Evolutionary conservation across 768 basidiomycete genomes (phyloP), one percentile per base, ranked within the genome.

Genomic region (Lepiota brunneoincarnata): DNA sequence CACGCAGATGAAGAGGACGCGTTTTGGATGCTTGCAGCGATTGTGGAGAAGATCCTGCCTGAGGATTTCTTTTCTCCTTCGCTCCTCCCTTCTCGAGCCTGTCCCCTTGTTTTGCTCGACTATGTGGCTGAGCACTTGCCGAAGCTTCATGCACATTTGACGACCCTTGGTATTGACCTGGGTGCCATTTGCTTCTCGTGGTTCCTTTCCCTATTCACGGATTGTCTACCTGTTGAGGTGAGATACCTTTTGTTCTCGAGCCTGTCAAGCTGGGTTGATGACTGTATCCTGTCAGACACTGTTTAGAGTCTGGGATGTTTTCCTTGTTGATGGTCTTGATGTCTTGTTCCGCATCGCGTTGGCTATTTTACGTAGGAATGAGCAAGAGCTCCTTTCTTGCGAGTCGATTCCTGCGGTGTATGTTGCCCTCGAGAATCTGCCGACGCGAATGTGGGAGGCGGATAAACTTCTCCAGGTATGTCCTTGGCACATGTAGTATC

Each of bases 161-260:
- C 77, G 1, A 79, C 86, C 11, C 81, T 96, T 1, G 92, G 89
- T 4, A 86, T 98, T 11, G 95, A 99, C 64, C 78, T 99, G 2
- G 86, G 87, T 2, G 94, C 95, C 0, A 93, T 98, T 57, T 97
- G 93, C 56, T 99, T 99, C 75, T 96, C 94, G 11, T 99, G 97
- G 97, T 97, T 98, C 71, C 73, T 99, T 21, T 94, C 93, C 2
- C 75, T 99, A 18, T 98, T 98, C 64, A 97, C 95, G 0, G 94
- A 97, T 61, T 96, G 95, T 65, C 73, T 98, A 6, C 96, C 96
- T 10, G 91, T 98, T 23, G 94, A 96, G 82, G 93, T 93, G 54
- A 28, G 78, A 66, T 47, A 3, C 6, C 20, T 9, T 17, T 43
- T 20, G 15, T 52, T 48, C 39, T 34, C n/a, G 9, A 17, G 14